Conservation (phyloP, 1,139 yeast species). For the Blastobotrys petasosporus region DNA sequence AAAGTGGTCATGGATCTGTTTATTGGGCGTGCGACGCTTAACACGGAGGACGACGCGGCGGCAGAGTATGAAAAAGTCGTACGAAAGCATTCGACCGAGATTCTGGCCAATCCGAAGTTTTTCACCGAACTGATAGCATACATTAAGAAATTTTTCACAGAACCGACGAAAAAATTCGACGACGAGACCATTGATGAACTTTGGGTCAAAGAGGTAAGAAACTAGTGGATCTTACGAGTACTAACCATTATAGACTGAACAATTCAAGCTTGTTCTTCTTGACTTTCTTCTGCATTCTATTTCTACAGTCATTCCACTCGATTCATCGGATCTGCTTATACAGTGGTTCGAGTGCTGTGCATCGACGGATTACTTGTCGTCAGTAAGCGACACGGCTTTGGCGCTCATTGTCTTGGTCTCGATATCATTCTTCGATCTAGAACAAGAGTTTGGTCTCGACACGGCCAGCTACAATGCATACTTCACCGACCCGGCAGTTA, state of each 20-base stretch:
- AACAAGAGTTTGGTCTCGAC: conserved; percentile 26
- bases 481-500: conserved; percentile 40
- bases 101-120: conserved; percentile 22
- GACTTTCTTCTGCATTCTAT: conserved; percentile 27
- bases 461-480: conserved; percentile 33
- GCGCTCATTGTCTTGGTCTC: conserved; percentile 26
- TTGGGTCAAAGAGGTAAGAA: conserved; percentile 16
- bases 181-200: conserved; percentile 13
- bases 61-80: conserved; percentile 8
- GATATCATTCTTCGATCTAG: conserved; percentile 30
- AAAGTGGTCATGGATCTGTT: conserved; percentile 20
- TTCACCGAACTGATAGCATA: conserved; percentile 18
- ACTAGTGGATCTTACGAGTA: conserved; percentile 9
- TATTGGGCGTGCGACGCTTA: conserved; percentile 9
- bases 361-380: conserved; percentile 2
- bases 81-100: conserved; percentile 20
- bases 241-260: conserved; percentile 1
- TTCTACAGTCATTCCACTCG: conserved; percentile 27
- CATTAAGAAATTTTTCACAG: conserved; percentile 14
- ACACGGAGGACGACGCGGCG: neutral
- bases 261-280: conserved; percentile 22
- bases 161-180: conserved; percentile 11
- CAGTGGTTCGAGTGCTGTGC: conserved; percentile 9
- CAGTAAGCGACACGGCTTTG: conserved; percentile 12
- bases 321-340: conserved; percentile 28